These are phyloP conservation scores for Helianthus tuberosus DNA, from an alignment of 129 eudicot species.

Conservation along the genomic window DNA sequence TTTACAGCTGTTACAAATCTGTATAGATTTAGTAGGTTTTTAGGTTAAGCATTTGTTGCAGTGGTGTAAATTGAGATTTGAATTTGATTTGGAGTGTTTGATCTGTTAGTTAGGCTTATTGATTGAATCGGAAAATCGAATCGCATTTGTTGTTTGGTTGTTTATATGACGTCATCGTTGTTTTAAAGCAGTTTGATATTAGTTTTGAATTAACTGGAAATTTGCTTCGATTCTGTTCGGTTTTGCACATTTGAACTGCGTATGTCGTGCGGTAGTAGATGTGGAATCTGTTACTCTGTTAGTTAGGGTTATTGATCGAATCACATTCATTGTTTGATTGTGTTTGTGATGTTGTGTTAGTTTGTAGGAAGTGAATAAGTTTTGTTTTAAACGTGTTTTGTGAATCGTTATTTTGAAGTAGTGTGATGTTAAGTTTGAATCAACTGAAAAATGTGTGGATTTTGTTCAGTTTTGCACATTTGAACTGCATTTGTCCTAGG, in stretches of 20 bases:
- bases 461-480: not conserved
- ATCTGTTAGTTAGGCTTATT: not conserved
- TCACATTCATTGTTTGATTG: no score
- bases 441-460: not conserved
- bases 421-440: not conserved
- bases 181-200: not conserved
- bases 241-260: not conserved
- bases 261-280: not conserved
- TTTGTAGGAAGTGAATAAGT: not conserved
- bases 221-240: not conserved
- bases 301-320: not conserved
- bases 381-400: not conserved
- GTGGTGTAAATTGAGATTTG: not conserved
- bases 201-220: not conserved
- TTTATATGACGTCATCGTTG: not conserved
- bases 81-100: not conserved
- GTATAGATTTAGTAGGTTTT: constrained; percentile 9
- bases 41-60: not conserved
- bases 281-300: not conserved
- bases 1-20: not conserved
- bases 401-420: not conserved
- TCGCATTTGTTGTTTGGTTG: not conserved
- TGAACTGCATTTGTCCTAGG: no score
- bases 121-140: not conserved
- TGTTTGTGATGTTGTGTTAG: not conserved